A percentile compares a stretch with the other conserved stretches of the same genome.
Conservation (phyloP, 176 grass and related monocot genomes). For the Miscanthus lutarioriparius region DNA sequence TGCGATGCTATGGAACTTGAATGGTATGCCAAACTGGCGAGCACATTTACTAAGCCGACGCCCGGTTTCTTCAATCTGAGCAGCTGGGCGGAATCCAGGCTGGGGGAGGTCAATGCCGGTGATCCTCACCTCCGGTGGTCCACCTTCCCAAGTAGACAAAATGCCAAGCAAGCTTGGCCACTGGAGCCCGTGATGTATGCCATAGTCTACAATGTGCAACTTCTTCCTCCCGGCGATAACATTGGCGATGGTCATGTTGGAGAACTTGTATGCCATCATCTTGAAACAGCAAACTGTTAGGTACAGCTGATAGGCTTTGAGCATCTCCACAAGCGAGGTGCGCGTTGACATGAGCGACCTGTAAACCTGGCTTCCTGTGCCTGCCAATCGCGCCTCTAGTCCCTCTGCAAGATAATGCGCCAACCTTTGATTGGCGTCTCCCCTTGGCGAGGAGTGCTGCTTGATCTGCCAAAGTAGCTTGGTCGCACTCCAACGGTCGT, state of each 20-base stretch:
- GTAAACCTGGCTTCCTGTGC: constrained; percentile 2
- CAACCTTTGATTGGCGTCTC: background rate
- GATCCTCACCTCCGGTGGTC: background rate
- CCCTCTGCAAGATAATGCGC: background rate
- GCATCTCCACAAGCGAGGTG: background rate
- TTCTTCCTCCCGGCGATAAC: background rate
- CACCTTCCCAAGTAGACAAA: background rate
- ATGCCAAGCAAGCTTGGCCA: background rate
- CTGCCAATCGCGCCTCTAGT: background rate
- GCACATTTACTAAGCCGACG: background rate
- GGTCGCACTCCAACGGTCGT: background rate
- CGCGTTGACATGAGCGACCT: background rate
- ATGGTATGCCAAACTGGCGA: background rate
- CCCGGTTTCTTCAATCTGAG: background rate
- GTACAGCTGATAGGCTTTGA: background rate
- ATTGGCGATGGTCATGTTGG: background rate
- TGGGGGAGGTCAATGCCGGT: background rate
- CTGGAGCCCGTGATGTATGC: background rate
- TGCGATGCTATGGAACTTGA: background rate
- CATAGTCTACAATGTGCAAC: background rate
- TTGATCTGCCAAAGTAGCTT: background rate
- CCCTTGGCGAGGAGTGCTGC: background rate
- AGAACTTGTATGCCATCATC: background rate
- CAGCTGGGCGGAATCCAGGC: background rate
- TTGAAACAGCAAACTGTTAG: background rate